phyloP scores from a whole-genome alignment of 495 filamentous ascomycete genomes.

The Aspergillus baeticus region DNA sequence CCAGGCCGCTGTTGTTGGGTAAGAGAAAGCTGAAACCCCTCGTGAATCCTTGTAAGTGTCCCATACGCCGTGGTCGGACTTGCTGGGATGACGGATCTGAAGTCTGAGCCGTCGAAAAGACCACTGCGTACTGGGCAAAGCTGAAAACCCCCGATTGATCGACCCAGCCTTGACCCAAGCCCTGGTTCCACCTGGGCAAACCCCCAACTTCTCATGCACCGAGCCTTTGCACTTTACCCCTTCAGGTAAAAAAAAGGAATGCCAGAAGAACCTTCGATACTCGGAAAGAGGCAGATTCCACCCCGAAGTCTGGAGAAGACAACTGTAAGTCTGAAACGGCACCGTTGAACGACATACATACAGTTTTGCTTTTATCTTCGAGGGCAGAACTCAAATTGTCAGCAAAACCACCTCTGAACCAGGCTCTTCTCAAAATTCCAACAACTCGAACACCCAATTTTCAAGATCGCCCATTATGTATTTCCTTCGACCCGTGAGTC shows the following conservation, averaged over 20 bases:
- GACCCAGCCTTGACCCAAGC: conserved; percentile 1
- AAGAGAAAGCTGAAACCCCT: too few relatives aligned
- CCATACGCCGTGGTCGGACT: too few relatives aligned
- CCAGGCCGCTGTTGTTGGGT: background rate
- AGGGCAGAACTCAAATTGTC: background rate
- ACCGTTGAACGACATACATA: background rate
- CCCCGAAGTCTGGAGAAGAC: conserved; percentile 6
- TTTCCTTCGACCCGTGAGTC: background rate
- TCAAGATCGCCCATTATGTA: background rate
- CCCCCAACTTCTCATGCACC: background rate
- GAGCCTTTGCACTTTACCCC: background rate
- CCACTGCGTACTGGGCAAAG: background rate
- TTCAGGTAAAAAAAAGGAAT: conserved; percentile 1
- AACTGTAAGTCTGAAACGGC: conserved; percentile 1
- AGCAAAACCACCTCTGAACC: background rate
- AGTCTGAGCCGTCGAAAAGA: too few relatives aligned
- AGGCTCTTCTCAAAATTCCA: background rate
- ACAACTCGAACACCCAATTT: background rate
- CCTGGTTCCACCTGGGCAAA: background rate
- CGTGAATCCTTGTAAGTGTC: too few relatives aligned
- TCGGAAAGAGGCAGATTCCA: conserved; percentile 1
- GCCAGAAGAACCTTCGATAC: background rate
- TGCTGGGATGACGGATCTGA: too few relatives aligned
- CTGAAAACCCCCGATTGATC: conserved; percentile 1
- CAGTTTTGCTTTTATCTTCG: background rate